Evolutionary conservation across 2,329 filamentous ascomycete species (phyloP).

Genomic region (Aspergillus brasiliensis): DNA sequence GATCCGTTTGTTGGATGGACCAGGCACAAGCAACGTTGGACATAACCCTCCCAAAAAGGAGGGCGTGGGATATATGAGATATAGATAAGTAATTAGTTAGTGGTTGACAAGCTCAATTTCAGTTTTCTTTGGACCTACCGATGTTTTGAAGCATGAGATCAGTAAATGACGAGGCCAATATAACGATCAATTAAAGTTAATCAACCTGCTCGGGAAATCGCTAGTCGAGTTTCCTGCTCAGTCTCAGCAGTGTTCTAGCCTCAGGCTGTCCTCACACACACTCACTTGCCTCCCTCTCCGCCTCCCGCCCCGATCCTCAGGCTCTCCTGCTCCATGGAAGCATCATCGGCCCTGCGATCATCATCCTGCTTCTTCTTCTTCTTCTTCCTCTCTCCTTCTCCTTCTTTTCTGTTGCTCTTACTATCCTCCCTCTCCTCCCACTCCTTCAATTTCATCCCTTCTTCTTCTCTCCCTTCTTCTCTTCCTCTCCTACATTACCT

Average conservation of each 20-base stretch:
- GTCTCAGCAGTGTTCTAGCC: constrained; percentile 3
- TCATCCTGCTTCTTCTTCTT: neutral
- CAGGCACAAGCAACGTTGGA: neutral
- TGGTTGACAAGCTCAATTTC: neutral
- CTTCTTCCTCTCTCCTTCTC: neutral
- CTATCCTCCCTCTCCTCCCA: neutral
- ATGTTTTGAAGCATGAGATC: neutral
- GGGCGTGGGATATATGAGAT: too few species aligned
- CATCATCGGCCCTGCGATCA: neutral
- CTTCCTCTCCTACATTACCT: constrained; percentile 5
- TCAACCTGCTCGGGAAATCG: neutral
- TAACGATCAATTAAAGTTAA: constrained; percentile 9
- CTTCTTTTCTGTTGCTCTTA: constrained; percentile 6
- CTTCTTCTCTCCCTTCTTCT: neutral
- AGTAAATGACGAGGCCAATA: neutral
- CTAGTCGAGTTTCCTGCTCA: neutral
- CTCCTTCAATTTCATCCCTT: constrained; percentile 3
- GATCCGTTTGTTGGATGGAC: neutral
- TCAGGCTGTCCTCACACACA: neutral
- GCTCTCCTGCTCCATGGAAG: constrained; percentile 1
- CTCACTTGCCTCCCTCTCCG: neutral
- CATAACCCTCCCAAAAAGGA: neutral
- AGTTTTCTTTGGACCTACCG: too few species aligned
- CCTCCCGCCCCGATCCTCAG: constrained; percentile 7
- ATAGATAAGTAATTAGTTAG: too few species aligned